Conservation (phyloP, 2,329 filamentous ascomycete genomes). For the Botrytis pseudocinerea region DNA sequence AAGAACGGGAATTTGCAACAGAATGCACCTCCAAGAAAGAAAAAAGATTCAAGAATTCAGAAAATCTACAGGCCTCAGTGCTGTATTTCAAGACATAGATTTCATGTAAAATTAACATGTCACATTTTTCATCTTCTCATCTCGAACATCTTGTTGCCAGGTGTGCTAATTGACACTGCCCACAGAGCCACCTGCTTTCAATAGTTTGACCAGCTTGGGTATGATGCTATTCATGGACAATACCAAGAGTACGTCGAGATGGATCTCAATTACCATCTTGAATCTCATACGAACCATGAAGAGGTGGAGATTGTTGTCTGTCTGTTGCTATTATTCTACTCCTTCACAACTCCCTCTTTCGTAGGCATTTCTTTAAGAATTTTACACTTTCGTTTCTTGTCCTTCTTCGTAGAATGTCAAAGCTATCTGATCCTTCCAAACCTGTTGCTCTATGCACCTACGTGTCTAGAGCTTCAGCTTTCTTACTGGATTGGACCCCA, state of each 20-base stretch:
- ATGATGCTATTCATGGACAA: neutral
- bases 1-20: neutral
- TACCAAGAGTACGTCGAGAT: neutral
- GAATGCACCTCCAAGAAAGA: neutral
- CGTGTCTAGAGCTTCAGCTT: conserved; percentile 18
- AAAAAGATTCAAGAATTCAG: neutral
- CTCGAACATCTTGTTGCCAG: neutral
- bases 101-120: neutral
- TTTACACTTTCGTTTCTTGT: neutral
- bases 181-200: conserved; percentile 8
- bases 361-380: neutral
- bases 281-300: neutral
- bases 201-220: conserved; percentile 15
- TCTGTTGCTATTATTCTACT: neutral
- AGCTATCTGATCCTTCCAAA: neutral
- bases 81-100: neutral
- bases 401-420: neutral
- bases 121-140: neutral
- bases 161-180: neutral
- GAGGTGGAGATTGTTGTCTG: neutral
- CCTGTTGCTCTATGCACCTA: neutral
- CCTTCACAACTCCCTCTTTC: neutral
- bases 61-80: conserved; percentile 4
- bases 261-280: neutral
- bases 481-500: conserved; percentile 44